A percentile compares a stretch with the other conserved stretches of the same genome.
These are phyloP conservation scores for Coemansia sp. DNA, from an alignment of 192 early-diverging fungal genomes.

Conservation along the genomic window DNA sequence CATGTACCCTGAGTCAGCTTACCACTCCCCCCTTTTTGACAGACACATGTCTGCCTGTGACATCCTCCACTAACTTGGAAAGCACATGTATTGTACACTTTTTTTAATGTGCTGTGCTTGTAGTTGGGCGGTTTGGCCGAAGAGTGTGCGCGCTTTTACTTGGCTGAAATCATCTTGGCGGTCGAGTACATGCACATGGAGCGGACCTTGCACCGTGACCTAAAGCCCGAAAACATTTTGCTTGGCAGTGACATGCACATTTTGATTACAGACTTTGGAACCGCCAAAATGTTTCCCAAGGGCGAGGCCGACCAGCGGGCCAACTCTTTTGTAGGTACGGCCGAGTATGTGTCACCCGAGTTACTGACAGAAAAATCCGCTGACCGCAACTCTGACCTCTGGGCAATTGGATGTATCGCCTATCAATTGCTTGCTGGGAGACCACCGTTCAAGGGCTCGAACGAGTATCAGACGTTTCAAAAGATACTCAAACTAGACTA, in stretches of 20 bases:
- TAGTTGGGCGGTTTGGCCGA: constrained; percentile 65
- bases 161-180: constrained; percentile 80
- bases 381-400: constrained; percentile 75
- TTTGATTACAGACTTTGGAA: constrained; percentile 95
- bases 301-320: constrained; percentile 51
- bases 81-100: not conserved
- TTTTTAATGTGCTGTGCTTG: constrained; percentile 1
- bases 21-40: not conserved
- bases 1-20: constrained; percentile 4
- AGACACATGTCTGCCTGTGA: constrained; percentile 3
- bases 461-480: constrained; percentile 97
- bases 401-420: constrained; percentile 88
- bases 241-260: constrained; percentile 89
- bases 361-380: constrained; percentile 85
- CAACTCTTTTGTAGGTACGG: constrained; percentile 97
- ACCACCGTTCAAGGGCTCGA: constrained; percentile 92
- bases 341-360: constrained; percentile 98
- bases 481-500: constrained; percentile 90
- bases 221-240: constrained; percentile 96
- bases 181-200: constrained; percentile 88
- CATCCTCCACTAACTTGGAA: not conserved
- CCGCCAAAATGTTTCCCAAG: constrained; percentile 61
- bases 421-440: constrained; percentile 87
- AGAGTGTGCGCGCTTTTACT: constrained; percentile 80
- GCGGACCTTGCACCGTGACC: constrained; percentile 87